These are phyloP conservation scores for Podospora conica DNA, from an alignment of 495 filamentous ascomycete species.

Conservation along the genomic window DNA sequence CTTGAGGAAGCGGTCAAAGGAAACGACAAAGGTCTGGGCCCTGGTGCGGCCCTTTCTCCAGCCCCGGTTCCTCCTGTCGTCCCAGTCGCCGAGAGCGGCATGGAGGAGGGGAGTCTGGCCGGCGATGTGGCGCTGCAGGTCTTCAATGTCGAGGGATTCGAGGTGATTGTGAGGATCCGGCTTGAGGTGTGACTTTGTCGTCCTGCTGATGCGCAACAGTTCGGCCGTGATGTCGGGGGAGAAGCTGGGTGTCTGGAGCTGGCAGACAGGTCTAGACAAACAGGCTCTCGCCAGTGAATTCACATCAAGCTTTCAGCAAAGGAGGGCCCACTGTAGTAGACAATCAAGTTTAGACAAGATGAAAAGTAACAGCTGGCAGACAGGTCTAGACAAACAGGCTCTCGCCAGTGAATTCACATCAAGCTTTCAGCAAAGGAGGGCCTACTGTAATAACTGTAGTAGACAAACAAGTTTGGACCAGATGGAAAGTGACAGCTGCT, in stretches of 20 bases:
- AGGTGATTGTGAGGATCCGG: neutral
- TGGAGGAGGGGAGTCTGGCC: neutral
- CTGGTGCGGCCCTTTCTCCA: neutral
- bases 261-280: no score
- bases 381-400: no score
- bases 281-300: no score
- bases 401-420: no score
- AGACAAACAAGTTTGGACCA: no score
- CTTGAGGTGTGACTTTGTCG: neutral
- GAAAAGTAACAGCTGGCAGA: no score
- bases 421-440: no score
- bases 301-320: no score
- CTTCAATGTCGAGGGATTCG: neutral
- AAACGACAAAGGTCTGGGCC: neutral
- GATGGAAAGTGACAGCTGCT: no score
- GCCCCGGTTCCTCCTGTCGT: conserved; percentile 3
- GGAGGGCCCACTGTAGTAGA: no score
- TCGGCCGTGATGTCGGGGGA: neutral
- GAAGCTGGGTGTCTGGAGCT: neutral
- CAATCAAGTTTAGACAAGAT: no score
- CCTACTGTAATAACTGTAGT: no score
- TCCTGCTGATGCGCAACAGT: conserved; percentile 1
- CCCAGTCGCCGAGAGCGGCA: neutral
- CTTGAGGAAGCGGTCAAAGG: conserved; percentile 3
- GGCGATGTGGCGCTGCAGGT: neutral